Evolutionary conservation across 2,329 filamentous ascomycete genomes (phyloP).

Genomic region (Alternaria novae-zelandiae): DNA sequence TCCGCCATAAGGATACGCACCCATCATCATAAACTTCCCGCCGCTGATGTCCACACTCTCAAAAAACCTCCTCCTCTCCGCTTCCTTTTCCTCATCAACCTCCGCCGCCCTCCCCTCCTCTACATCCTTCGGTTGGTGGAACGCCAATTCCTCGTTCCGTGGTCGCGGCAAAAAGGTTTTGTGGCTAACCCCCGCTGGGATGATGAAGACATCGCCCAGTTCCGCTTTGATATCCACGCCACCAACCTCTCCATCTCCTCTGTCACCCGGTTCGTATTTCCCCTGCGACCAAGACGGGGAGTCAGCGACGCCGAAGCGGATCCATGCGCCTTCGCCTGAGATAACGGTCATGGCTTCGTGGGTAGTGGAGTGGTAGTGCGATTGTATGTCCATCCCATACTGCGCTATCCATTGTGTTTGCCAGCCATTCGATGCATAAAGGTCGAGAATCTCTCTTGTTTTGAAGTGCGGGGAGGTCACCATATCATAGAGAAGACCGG

Average conservation of each 20-base stretch:
- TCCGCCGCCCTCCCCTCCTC: constrained; percentile 19
- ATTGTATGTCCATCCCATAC: constrained; percentile 61
- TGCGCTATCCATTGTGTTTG: constrained; percentile 63
- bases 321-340: constrained; percentile 57
- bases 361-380: constrained; percentile 62
- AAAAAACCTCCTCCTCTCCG: constrained; percentile 47
- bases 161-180: constrained; percentile 59
- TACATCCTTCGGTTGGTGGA: constrained; percentile 54
- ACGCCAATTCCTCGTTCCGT: constrained; percentile 39
- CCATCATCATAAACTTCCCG: constrained; percentile 63
- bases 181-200: constrained; percentile 64
- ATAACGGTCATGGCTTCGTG: constrained; percentile 67
- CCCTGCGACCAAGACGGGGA: constrained; percentile 26
- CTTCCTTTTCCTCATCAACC: constrained; percentile 31
- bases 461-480: constrained; percentile 31
- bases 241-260: constrained; percentile 54
- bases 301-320: constrained; percentile 63
- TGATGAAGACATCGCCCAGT: constrained; percentile 64
- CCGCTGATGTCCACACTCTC: constrained; percentile 46
- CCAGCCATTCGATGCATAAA: constrained; percentile 60
- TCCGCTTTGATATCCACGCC: constrained; percentile 58
- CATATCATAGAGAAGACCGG: constrained; percentile 46
- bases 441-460: constrained; percentile 49
- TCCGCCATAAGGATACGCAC: constrained; percentile 59
- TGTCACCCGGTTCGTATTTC: constrained; percentile 45